Conservation (phyloP, 495 filamentous ascomycete genomes). For the Filosporella fistucella region DNA sequence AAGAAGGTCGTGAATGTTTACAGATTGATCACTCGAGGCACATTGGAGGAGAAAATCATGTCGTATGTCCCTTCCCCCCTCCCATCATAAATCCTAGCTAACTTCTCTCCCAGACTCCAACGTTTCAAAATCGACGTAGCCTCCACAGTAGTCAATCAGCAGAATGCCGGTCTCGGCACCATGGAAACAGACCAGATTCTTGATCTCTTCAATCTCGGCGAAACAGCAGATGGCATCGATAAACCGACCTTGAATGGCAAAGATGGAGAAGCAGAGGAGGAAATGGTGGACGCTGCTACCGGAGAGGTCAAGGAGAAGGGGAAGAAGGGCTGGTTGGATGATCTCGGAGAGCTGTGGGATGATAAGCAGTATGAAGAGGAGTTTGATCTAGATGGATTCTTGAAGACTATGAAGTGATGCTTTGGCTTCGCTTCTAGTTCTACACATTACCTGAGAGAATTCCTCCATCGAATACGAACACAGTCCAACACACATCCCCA, state of each 20-base stretch:
- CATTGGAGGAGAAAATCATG: conserved; percentile 97
- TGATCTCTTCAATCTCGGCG: conserved; percentile 90
- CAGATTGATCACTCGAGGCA: conserved; percentile 89
- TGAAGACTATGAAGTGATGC: conserved; percentile 70
- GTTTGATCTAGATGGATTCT: conserved; percentile 88
- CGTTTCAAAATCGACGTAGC: conserved; percentile 99
- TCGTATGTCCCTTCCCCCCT: conserved; percentile 50
- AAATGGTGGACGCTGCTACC: conserved; percentile 91
- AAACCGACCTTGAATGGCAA: conserved; percentile 53
- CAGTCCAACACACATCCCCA: too few relatives aligned
- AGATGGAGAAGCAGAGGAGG: conserved; percentile 42
- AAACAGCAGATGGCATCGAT: conserved; percentile 62
- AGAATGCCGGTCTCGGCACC: conserved; percentile 83
- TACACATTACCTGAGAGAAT: too few relatives aligned
- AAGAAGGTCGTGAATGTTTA: conserved; percentile 99
- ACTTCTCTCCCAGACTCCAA: conserved; percentile 66
- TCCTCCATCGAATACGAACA: too few relatives aligned
- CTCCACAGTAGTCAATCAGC: conserved; percentile 96
- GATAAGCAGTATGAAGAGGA: conserved; percentile 95
- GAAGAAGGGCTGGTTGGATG: conserved; percentile 90
- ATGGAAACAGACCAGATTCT: conserved; percentile 99
- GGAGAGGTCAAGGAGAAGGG: conserved; percentile 92
- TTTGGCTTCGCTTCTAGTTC: too few relatives aligned
- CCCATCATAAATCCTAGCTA: background rate
- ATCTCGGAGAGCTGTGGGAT: conserved; percentile 94